Evolutionary conservation across 75 land plant genomes (phyloP).

Genomic region (Cunninghamia lanceolata): DNA sequence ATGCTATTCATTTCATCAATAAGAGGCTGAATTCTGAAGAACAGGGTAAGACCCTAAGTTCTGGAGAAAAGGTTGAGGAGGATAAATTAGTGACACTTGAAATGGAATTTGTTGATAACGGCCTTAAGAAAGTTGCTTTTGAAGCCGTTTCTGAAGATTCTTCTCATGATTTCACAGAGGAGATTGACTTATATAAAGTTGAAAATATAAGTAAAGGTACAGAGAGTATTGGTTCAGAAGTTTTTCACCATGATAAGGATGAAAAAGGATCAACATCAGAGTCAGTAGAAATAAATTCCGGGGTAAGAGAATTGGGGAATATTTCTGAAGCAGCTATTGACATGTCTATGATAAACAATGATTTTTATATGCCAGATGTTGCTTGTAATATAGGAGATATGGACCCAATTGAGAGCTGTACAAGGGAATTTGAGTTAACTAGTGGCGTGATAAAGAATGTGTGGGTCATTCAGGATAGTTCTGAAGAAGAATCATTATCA

Average conservation of each 20-base stretch:
- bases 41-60: conserved; percentile 3
- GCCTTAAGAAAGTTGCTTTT: not conserved
- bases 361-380: not conserved
- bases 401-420: not conserved
- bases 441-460: not conserved
- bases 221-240: not conserved
- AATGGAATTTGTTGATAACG: not conserved
- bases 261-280: not conserved
- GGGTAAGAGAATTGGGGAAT: not conserved
- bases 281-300: not conserved
- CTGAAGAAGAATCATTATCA: not conserved
- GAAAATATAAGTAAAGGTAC: not conserved
- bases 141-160: not conserved
- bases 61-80: conserved; percentile 10
- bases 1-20: conserved; percentile 1
- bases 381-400: not conserved
- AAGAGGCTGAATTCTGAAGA: conserved; percentile 7
- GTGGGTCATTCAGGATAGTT: not conserved
- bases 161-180: not conserved
- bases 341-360: not conserved
- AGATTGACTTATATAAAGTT: not conserved
- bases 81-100: not conserved
- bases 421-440: not conserved
- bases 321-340: not conserved
- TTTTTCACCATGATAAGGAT: not conserved